Conservation (phyloP, 73 alveolate species). For the Paramecium pentaurelia region DNA sequence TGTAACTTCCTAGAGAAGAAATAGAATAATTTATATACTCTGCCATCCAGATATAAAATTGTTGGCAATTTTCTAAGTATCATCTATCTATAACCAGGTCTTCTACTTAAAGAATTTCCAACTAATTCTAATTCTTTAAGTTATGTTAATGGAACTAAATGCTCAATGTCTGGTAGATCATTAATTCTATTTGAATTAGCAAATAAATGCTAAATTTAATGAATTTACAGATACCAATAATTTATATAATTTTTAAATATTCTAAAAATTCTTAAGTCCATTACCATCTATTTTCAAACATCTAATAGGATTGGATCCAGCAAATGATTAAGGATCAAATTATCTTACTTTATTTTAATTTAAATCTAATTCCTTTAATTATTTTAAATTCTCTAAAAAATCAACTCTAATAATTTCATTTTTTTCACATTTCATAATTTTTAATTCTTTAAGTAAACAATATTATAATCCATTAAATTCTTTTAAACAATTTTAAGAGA, state of each 20-base stretch:
- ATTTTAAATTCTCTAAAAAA: slow-evolving; percentile 69
- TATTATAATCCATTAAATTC: slow-evolving; percentile 77
- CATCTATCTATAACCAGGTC: slow-evolving; percentile 76
- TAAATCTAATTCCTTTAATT: slow-evolving; percentile 77
- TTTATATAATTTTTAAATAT: slow-evolving; percentile 70
- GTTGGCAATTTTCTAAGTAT: slow-evolving; percentile 72
- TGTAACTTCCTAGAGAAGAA: slow-evolving; percentile 22
- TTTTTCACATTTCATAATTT: slow-evolving; percentile 72
- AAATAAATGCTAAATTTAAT: slow-evolving; percentile 57
- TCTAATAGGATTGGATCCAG: slow-evolving; percentile 46
- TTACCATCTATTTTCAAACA: slow-evolving; percentile 78
- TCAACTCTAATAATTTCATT: slow-evolving; percentile 77
- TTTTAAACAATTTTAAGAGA: slow-evolving; percentile 69
- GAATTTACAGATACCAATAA: slow-evolving; percentile 45
- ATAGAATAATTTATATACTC: background rate
- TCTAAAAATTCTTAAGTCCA: slow-evolving; percentile 69
- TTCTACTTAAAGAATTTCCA: slow-evolving; percentile 76
- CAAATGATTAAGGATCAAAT: slow-evolving; percentile 74
- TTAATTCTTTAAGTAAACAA: slow-evolving; percentile 72
- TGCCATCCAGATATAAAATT: slow-evolving; percentile 69
- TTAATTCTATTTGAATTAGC: slow-evolving; percentile 72
- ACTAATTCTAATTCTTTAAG: slow-evolving; percentile 72
- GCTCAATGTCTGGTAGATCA: slow-evolving; percentile 82
- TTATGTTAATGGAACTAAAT: slow-evolving; percentile 61
- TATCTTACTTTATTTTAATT: slow-evolving; percentile 71